Percentiles rank a stretch among this genome's conserved stretches.
phyloP scores from a whole-genome alignment of 2,329 filamentous ascomycete species.

The Escovopsis weberi region DNA sequence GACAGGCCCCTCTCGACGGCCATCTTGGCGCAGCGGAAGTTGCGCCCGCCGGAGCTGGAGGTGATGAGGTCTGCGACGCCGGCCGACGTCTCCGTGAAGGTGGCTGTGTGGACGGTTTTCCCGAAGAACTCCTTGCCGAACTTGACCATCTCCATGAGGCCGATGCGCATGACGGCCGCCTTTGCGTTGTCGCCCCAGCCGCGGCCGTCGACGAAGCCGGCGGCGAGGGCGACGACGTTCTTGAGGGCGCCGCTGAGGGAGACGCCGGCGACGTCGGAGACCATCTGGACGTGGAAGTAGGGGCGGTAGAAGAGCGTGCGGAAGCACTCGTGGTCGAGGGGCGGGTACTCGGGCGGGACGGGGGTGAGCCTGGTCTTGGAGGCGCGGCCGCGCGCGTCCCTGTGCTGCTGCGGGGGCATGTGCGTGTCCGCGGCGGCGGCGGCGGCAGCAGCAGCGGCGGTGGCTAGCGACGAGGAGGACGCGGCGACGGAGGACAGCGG shows the following conservation, averaged over 20 bases:
- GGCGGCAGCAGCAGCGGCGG: no score
- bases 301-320: constrained; percentile 83
- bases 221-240: constrained; percentile 89
- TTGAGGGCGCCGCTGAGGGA: constrained; percentile 90
- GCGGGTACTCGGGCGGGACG: constrained; percentile 68
- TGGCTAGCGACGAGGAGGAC: no score
- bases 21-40: constrained; percentile 87
- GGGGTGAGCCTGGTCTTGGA: constrained; percentile 59
- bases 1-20: constrained; percentile 64
- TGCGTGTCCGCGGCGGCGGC: constrained; percentile 10
- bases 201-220: constrained; percentile 86
- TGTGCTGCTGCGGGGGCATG: constrained; percentile 36
- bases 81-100: constrained; percentile 93
- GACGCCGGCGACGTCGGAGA: constrained; percentile 90
- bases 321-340: constrained; percentile 72
- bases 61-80: constrained; percentile 95
- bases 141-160: constrained; percentile 88
- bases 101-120: constrained; percentile 62
- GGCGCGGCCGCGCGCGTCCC: constrained; percentile 50
- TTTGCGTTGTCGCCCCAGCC: constrained; percentile 99
- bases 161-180: constrained; percentile 94
- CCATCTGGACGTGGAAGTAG: constrained; percentile 94
- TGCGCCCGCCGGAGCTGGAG: constrained; percentile 79
- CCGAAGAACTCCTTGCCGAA: constrained; percentile 92
- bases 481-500: no score